phyloP scores from a whole-genome alignment of 78 protist genomes.

The Pelomyxa schiedti region DNA sequence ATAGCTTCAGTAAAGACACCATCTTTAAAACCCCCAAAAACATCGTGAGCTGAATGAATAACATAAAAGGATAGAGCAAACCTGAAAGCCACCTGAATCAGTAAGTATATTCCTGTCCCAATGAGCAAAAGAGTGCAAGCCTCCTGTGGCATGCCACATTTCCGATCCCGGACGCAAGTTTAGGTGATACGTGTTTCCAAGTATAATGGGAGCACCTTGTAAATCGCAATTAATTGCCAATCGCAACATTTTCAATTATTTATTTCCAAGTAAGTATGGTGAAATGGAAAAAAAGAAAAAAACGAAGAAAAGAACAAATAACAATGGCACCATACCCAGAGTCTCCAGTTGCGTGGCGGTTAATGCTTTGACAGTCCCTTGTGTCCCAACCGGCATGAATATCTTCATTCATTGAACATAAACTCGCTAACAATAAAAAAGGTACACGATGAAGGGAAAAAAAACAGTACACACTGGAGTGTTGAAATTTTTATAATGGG shows the following conservation, averaged over 20 bases:
- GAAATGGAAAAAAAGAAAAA: neutral
- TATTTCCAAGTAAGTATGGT: no score
- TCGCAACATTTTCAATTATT: neutral
- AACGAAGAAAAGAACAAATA: no score
- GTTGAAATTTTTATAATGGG: no score
- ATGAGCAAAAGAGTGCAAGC: constrained; percentile 75
- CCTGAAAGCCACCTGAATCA: constrained; percentile 60
- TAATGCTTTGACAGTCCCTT: constrained; percentile 83
- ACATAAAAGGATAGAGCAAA: neutral
- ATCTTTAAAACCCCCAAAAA: constrained; percentile 44
- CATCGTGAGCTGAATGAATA: neutral
- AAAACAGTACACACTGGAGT: no score
- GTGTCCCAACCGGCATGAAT: constrained; percentile 96
- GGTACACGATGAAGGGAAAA: no score
- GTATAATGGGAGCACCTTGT: no score
- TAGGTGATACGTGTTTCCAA: constrained; percentile 91
- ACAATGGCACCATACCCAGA: neutral
- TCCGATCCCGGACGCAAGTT: constrained; percentile 88
- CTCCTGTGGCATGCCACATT: constrained; percentile 68
- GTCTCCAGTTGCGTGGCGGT: constrained; percentile 58
- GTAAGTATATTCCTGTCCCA: constrained; percentile 77
- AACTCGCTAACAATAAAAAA: no score
- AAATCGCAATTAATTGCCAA: constrained; percentile 21
- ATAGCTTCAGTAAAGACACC: constrained; percentile 84
- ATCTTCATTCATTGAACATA: no score